phyloP scores from a whole-genome alignment of 2,329 filamentous ascomycete species.

The Sarocladium kiliense region DNA sequence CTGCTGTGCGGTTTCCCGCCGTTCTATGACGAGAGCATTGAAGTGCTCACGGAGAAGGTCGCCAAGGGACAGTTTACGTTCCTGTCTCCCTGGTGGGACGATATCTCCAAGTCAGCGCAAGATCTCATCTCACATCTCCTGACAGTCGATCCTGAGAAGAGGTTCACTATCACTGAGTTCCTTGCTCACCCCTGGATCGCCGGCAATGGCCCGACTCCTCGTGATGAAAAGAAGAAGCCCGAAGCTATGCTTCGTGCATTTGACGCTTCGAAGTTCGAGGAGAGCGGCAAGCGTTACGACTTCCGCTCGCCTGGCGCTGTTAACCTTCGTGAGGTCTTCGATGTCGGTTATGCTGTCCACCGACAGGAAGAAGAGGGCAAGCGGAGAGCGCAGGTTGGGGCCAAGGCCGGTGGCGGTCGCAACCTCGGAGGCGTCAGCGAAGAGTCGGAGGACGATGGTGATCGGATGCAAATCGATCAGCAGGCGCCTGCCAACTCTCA shows the following conservation, averaged over 20 bases:
- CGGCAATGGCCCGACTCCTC: slow-evolving; percentile 52
- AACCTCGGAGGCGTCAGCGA: slow-evolving; percentile 63
- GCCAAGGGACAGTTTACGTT: slow-evolving; percentile 96
- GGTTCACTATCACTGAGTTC: slow-evolving; percentile 91
- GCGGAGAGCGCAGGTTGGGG: slow-evolving; percentile 76
- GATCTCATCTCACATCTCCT: slow-evolving; percentile 90
- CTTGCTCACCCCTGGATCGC: slow-evolving; percentile 92
- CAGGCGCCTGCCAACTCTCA: slow-evolving; percentile 42
- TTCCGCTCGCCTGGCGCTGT: slow-evolving; percentile 94
- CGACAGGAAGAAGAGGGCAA: slow-evolving; percentile 95
- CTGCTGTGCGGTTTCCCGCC: slow-evolving; percentile 95
- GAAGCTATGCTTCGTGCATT: slow-evolving; percentile 45
- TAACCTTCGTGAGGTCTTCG: slow-evolving; percentile 94
- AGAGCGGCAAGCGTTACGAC: slow-evolving; percentile 68
- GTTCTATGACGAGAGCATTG: slow-evolving; percentile 98
- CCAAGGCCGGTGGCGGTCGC: slow-evolving; percentile 58
- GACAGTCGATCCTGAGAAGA: slow-evolving; percentile 90
- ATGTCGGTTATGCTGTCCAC: slow-evolving; percentile 97
- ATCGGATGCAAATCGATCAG: slow-evolving; percentile 59
- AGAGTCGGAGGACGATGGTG: slow-evolving; percentile 56
- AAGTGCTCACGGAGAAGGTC: slow-evolving; percentile 95
- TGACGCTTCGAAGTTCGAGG: slow-evolving; percentile 47
- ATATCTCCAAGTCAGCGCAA: slow-evolving; percentile 91
- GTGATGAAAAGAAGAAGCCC: slow-evolving; percentile 54
- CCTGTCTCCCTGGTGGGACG: slow-evolving; percentile 98